Evolutionary conservation across 2,329 filamentous ascomycete species (phyloP).

Genomic region (Ramichloridium luteum): DNA sequence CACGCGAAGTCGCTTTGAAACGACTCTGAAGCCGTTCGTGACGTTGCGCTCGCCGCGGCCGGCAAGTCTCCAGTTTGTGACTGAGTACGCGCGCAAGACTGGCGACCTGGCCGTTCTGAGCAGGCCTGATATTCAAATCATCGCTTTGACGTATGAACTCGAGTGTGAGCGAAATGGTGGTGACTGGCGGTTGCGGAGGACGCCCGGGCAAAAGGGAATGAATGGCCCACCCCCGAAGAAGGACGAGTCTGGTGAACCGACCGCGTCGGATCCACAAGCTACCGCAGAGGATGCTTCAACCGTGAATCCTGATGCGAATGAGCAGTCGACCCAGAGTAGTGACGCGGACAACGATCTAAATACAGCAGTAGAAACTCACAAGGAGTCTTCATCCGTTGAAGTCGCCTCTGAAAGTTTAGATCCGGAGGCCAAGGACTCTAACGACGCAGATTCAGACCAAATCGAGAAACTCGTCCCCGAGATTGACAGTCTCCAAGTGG

Average conservation of each 20-base stretch:
- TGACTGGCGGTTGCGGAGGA: slow-evolving; percentile 68
- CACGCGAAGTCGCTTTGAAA: slow-evolving; percentile 70
- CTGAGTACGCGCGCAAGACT: slow-evolving; percentile 76
- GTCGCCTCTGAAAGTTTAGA: background rate
- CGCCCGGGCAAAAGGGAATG: slow-evolving; percentile 64
- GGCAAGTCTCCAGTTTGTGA: slow-evolving; percentile 66
- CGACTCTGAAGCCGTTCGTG: slow-evolving; percentile 72
- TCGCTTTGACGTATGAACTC: slow-evolving; percentile 88
- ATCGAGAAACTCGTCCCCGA: background rate
- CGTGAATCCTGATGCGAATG: background rate
- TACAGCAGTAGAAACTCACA: too few species aligned
- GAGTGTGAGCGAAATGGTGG: slow-evolving; percentile 85
- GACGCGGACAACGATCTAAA: background rate
- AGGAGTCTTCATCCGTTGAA: too few species aligned
- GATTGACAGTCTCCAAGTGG: background rate
- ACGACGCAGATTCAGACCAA: background rate
- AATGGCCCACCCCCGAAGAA: slow-evolving; percentile 54
- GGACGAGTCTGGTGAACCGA: slow-evolving; percentile 12
- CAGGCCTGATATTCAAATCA: slow-evolving; percentile 73
- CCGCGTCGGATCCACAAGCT: background rate
- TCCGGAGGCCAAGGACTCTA: background rate
- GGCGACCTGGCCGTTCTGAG: slow-evolving; percentile 84
- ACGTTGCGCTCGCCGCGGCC: slow-evolving; percentile 62
- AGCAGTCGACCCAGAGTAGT: slow-evolving; percentile 2
- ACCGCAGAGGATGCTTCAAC: background rate